Evolutionary conservation across 1,284 basidiomycete genomes (phyloP).

Genomic region (Marasmius tenuissimus): DNA sequence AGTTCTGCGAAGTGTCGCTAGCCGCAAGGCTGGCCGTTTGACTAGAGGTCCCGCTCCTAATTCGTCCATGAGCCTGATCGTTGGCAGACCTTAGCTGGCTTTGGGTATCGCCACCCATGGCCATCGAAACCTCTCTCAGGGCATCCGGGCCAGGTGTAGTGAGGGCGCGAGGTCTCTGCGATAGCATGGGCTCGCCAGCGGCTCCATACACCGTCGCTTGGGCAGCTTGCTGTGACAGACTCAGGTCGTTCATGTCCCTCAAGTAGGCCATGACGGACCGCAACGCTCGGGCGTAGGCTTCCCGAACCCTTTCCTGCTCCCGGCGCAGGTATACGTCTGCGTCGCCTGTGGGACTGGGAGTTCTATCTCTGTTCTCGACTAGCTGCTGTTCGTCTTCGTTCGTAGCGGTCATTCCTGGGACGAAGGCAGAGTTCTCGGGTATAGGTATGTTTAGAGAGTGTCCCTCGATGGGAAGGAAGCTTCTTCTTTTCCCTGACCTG

Average conservation of each 20-base stretch:
- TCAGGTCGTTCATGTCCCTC: conserved; percentile 91
- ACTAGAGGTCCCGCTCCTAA: conserved; percentile 57
- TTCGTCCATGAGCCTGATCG: conserved; percentile 41
- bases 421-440: conserved; percentile 64
- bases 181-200: conserved; percentile 46
- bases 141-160: conserved; percentile 32
- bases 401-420: conserved; percentile 49
- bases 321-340: conserved; percentile 52
- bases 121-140: conserved; percentile 52
- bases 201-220: conserved; percentile 54
- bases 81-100: conserved; percentile 64
- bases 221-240: conserved; percentile 54
- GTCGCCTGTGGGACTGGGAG: conserved; percentile 47
- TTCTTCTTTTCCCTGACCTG: conserved; percentile 70
- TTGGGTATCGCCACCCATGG: conserved; percentile 41
- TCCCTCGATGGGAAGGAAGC: conserved; percentile 82
- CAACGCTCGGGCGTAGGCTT: conserved; percentile 75
- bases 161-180: conserved; percentile 63
- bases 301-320: conserved; percentile 69
- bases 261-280: conserved; percentile 94
- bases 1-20: conserved; percentile 64
- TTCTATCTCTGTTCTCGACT: conserved; percentile 29
- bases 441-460: conserved; percentile 50
- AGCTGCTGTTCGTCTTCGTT: conserved; percentile 39
- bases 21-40: conserved; percentile 74